Conservation (phyloP, 78 protist species). For the Dictyostelium purpureum region DNA sequence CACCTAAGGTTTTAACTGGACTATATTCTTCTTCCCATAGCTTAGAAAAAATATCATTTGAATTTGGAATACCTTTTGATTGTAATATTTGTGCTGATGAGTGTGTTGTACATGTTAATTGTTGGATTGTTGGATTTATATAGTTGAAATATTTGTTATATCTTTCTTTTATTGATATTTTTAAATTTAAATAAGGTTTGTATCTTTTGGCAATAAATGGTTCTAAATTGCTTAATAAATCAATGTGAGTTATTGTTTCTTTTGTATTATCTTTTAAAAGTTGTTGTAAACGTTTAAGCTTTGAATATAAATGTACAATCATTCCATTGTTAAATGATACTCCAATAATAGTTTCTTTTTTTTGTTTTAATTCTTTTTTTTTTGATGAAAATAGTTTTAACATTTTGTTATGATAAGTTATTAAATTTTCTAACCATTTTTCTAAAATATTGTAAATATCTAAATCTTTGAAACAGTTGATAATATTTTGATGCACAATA, state of each 20-base stretch:
- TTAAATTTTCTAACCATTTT: constrained; percentile 2
- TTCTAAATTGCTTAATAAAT: not conserved
- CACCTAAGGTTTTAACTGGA: not conserved
- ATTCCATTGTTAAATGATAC: not conserved
- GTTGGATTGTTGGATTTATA: too few relatives aligned
- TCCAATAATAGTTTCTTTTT: not conserved
- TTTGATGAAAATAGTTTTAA: not conserved
- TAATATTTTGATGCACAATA: not conserved
- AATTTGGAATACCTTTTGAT: not conserved
- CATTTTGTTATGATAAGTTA: not conserved
- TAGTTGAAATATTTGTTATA: too few relatives aligned
- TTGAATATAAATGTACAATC: not conserved
- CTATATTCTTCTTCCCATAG: not conserved
- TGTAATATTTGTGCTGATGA: not conserved
- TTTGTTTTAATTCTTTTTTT: not conserved
- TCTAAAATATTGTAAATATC: not conserved
- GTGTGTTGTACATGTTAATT: not conserved
- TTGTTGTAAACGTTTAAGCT: not conserved
- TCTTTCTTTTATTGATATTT: not conserved
- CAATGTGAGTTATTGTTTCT: not conserved
- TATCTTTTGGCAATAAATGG: constrained; percentile 3
- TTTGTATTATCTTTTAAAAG: not conserved
- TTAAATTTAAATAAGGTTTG: not conserved
- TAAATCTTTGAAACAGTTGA: not conserved
- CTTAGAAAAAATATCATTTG: not conserved